phyloP scores from a whole-genome alignment of 2,329 filamentous ascomycete species.

The Dactylella cylindrospora region DNA sequence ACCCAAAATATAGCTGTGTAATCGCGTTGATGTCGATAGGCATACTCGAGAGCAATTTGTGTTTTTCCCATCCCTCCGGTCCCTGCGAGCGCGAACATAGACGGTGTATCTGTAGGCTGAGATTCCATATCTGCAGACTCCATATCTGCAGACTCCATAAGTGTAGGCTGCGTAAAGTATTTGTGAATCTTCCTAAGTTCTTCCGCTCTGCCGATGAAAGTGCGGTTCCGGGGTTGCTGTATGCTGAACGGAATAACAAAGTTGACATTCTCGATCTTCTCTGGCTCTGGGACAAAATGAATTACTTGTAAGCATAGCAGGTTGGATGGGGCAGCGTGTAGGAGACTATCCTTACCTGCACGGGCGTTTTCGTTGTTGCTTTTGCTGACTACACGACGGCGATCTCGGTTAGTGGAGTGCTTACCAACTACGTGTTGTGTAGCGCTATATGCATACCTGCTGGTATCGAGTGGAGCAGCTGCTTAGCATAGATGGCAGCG shows the following conservation, averaged over 20 bases:
- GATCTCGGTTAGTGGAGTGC: background rate
- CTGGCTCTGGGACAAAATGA: too few species aligned
- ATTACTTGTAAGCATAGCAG: too few species aligned
- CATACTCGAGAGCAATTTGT: constrained; percentile 39
- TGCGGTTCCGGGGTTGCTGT: constrained; percentile 1
- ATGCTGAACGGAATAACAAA: constrained; percentile 6
- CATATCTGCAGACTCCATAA: too few species aligned
- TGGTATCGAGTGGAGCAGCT: too few species aligned
- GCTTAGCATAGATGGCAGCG: constrained; percentile 12
- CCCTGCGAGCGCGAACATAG: constrained; percentile 4
- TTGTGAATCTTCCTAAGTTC: background rate
- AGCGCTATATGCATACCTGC: background rate
- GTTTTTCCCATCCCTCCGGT: constrained; percentile 46
- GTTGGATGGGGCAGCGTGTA: too few species aligned
- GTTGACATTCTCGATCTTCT: background rate
- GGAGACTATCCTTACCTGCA: background rate
- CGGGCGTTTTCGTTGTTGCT: background rate
- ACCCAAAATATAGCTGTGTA: constrained; percentile 6
- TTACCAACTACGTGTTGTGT: background rate
- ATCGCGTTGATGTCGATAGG: background rate
- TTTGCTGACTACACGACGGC: constrained; percentile 1
- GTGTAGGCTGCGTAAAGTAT: too few species aligned
- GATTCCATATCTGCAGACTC: too few species aligned
- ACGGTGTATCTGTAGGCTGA: background rate
- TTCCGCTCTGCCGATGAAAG: constrained; percentile 6